A percentile compares a stretch with the other conserved stretches of the same genome.
Evolutionary conservation across 208 protist species (phyloP).

Genomic region (Leishmania arabica): DNA sequence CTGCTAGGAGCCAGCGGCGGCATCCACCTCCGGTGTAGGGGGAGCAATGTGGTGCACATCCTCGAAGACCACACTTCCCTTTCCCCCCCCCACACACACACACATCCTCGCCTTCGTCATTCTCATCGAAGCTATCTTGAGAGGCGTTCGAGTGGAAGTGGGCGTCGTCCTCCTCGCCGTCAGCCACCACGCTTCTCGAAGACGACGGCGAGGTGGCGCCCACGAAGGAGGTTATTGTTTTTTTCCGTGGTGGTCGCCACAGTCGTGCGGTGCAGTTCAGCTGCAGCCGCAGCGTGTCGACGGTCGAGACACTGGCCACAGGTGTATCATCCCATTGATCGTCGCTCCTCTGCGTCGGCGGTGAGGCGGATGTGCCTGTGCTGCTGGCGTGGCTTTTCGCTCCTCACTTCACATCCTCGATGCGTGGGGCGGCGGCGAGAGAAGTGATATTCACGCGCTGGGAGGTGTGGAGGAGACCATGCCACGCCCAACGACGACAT

Average conservation of each 20-base stretch:
- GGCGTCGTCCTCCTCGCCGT: not conserved
- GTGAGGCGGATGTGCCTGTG: not conserved
- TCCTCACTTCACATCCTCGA: not conserved
- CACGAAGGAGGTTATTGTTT: constrained; percentile 21
- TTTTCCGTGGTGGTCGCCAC: not conserved
- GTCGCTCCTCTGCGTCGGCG: not conserved
- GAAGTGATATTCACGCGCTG: not conserved
- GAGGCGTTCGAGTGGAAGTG: not conserved
- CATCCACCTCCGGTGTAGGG: no score
- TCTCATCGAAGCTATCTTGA: not conserved
- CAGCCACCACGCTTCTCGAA: not conserved
- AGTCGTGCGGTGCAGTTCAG: constrained; percentile 11
- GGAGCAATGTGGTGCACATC: not conserved
- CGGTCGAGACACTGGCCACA: constrained; percentile 1
- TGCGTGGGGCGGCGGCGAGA: not conserved
- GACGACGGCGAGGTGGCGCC: not conserved
- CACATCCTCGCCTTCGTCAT: not conserved
- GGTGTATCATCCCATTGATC: not conserved
- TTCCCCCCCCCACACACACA: no score
- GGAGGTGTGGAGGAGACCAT: not conserved
- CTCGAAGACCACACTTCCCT: not conserved
- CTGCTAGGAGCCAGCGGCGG: not conserved
- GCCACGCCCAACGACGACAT: not conserved
- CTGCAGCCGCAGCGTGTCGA: constrained; percentile 17
- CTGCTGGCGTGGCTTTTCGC: not conserved